Evolutionary conservation across 805 yeast genomes (phyloP), one percentile per base, ranked within the genome.

Genomic region (Candida ponderosae): DNA sequence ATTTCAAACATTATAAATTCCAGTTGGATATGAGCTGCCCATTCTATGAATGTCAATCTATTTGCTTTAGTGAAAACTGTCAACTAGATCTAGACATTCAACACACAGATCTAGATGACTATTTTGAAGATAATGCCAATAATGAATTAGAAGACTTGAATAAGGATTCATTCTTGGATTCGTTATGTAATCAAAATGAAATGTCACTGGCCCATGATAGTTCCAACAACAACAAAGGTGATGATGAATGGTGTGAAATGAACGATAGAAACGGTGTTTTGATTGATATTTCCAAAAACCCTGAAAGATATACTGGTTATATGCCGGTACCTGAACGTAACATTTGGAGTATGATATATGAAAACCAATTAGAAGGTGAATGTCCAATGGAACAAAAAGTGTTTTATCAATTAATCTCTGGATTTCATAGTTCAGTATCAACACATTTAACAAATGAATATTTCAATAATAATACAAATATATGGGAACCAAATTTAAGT

Each of bases 271-370:
- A 78, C 42, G 79, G 88, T 38, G 96, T 87, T 2, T 81, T 81
- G 50, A 95, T 93, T 21, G 87, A 89, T 51, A 70, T 93, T 39
- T 68, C 81, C 17, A 85, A 83, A 38, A 94, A 94, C 54, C 96
- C 96, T 1, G 99, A 93, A 60, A 70, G 97, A 51, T 93, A 85
- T 63, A 94, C 98, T 0, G 98, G 98, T 0, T 93, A 93, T 54
- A 83, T 88, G 24, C 98, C 98, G 23, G 77, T 80, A 35, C 96
- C 93, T 52, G 86, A 96, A 18, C 77, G 81, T 47, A 87, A 82
- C 54, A 86, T 93, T 33, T 93, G 99, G 99, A 69, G 76, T 30
- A 86, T 94, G 46, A 88, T 93, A 21, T 93, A 93, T 59, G 79
- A 76, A 31, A 96, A 93, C 50, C 68, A 48, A 60, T 67, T 58